A percentile compares a stretch with the other conserved stretches of the same genome.
These are phyloP conservation scores for Claviceps capensis DNA, from an alignment of 2,329 filamentous ascomycete species.

Conservation along the genomic window DNA sequence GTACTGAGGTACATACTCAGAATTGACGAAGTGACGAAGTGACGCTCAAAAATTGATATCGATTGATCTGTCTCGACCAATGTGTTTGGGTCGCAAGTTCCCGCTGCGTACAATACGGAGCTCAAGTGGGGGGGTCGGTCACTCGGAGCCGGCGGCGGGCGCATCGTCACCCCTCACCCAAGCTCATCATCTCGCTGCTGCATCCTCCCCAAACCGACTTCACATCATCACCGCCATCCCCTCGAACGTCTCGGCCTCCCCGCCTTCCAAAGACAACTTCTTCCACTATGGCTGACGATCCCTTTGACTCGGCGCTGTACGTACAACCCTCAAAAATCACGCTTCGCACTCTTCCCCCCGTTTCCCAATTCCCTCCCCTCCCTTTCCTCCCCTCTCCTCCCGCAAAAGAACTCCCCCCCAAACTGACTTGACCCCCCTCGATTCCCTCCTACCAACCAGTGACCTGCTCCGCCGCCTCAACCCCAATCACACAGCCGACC, in stretches of 20 bases:
- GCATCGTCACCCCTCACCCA: background rate
- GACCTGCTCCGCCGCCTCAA: slow-evolving; percentile 97
- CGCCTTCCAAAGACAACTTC: background rate
- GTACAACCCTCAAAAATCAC: slow-evolving; percentile 12
- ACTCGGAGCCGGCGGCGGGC: background rate
- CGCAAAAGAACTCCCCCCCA: background rate
- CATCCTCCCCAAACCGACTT: background rate
- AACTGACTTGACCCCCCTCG: background rate
- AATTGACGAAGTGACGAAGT: too few species aligned
- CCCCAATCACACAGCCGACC: slow-evolving; percentile 77
- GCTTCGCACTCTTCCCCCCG: background rate
- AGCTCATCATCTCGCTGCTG: background rate
- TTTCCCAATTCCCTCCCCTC: background rate
- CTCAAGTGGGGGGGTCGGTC: slow-evolving; percentile 1
- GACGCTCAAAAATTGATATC: too few species aligned
- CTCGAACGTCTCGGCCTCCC: too few species aligned
- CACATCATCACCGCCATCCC: background rate
- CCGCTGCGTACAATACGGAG: background rate
- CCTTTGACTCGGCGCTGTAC: slow-evolving; percentile 66
- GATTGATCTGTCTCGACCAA: too few species aligned
- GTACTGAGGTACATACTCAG: too few species aligned
- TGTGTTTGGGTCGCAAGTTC: too few species aligned
- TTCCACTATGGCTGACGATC: slow-evolving; percentile 39
- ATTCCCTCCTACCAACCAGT: slow-evolving; percentile 30
- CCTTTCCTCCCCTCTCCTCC: background rate